Conservation (phyloP, 441 rosid genomes). For the Breynia disticha region DNA sequence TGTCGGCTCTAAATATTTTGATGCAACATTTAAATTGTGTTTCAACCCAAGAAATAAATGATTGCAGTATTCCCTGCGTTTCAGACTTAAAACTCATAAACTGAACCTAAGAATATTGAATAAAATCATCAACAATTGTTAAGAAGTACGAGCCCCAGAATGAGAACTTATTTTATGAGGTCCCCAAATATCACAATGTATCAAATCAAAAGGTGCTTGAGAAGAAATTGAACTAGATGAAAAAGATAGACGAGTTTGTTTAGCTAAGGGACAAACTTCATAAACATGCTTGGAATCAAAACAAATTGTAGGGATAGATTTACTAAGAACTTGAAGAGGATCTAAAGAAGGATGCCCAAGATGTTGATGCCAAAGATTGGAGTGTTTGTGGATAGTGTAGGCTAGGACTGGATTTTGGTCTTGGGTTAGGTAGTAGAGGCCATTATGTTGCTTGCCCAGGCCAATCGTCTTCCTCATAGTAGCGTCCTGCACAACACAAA, state of each 20-base stretch:
- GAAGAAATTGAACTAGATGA: not conserved
- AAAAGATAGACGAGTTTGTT: not conserved
- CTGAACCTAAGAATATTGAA: no score
- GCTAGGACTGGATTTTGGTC: not conserved
- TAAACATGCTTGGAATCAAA: not conserved
- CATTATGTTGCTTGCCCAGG: not conserved
- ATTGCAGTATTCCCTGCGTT: no score
- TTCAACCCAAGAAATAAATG: no score
- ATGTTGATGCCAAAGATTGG: not conserved
- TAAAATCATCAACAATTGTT: not conserved
- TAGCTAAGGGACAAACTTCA: not conserved
- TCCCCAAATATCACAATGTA: not conserved
- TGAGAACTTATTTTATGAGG: not conserved
- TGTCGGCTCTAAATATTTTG: no score
- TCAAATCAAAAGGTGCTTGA: not conserved
- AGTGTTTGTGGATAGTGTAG: not conserved
- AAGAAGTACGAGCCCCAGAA: not conserved
- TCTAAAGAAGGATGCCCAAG: not conserved
- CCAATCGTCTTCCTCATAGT: not conserved
- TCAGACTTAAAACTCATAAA: no score
- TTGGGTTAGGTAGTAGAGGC: not conserved
- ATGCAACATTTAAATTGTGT: no score
- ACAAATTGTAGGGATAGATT: no score
- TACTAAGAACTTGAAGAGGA: not conserved
- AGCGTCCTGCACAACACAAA: not conserved